phyloP scores from a whole-genome alignment of 345 rosid genomes.

The Eucalyptus curtisii region DNA sequence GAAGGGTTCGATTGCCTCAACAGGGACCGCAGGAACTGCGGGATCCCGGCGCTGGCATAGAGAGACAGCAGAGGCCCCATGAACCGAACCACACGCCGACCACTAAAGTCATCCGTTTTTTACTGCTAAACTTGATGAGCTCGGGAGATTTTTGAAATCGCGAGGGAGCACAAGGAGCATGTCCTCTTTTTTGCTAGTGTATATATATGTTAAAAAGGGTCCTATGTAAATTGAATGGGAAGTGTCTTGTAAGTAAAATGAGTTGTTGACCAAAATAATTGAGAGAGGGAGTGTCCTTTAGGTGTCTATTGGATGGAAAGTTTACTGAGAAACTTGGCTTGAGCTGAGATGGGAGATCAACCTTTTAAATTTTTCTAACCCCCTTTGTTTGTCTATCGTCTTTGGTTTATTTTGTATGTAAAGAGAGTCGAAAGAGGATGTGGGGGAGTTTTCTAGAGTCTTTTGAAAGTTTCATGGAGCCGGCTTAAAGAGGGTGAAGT shows the following conservation, averaged over 20 bases:
- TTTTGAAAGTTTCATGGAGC: not conserved
- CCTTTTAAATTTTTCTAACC: not conserved
- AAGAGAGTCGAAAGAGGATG: not conserved
- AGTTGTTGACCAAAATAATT: not conserved
- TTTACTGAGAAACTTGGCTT: not conserved
- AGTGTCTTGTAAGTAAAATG: not conserved
- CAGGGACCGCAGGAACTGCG: conserved; percentile 64
- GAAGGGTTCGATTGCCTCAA: conserved; percentile 96
- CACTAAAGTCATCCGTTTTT: not conserved
- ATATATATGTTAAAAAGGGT: not conserved
- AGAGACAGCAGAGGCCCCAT: not conserved
- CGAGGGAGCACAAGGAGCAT: not conserved
- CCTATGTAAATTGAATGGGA: not conserved
- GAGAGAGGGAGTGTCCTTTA: not conserved
- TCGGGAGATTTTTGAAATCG: not conserved
- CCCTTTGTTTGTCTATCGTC: not conserved
- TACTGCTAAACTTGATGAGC: not conserved
- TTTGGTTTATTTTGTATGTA: not conserved
- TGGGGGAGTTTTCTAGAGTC: not conserved
- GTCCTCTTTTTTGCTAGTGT: not conserved
- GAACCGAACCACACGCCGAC: not conserved
- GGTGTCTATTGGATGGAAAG: not conserved
- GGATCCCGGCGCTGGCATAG: conserved; percentile 78
- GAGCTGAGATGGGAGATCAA: not conserved
- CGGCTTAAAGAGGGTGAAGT: conserved; percentile 3